Evolutionary conservation across 371 early-diverging fungal genomes (phyloP), one percentile per base, ranked within the genome.

Genomic region (Circinella minor): DNA sequence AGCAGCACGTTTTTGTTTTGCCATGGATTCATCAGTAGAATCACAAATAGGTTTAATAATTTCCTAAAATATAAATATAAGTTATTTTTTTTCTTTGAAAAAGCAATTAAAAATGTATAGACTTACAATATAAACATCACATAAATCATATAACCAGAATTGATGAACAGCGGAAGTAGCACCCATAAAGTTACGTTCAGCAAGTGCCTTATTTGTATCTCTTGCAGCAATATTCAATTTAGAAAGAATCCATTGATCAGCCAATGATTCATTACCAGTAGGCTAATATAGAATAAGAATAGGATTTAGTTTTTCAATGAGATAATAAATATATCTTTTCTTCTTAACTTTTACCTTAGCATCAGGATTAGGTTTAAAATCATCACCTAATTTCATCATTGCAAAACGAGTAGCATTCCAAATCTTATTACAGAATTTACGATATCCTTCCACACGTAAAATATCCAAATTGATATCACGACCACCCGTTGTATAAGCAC

Each of bases 341-440:
- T 27, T 27, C 2, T 27, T 27, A n/a, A n/a, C 2, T 27, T 43
- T 51, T 76, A 79, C 73, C 74, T 72, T 77, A 11, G 89, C 82
- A 70, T 81, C 76, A 15, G 86, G 75, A 61, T 77, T 63, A 61
- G 94, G 98, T 77, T 85, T 87, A 79, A 92, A 96, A 68, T 91
- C 89, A 36, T 86, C 89, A 49, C 94, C 97, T 17, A 99, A 87
- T 83, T 97, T 97, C 88, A 93, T 89, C 75, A 95, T 81, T 36
- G 95, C 97, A 77, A 99, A 96, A 70, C 93, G 91, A 62, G 96
- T 96, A 7, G 97, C 99, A 82, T 99, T 99, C 99, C 99, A 99
- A 49, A 99, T 84, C 90, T 99, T 99, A 90, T 99, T 99, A 86
- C 99, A 99, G 91, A 99, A 98, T 86, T 97, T 97, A 83, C 99